These are phyloP conservation scores for Colletotrichum plurivorum DNA, from an alignment of 2,329 filamentous ascomycete genomes.

Conservation along the genomic window DNA sequence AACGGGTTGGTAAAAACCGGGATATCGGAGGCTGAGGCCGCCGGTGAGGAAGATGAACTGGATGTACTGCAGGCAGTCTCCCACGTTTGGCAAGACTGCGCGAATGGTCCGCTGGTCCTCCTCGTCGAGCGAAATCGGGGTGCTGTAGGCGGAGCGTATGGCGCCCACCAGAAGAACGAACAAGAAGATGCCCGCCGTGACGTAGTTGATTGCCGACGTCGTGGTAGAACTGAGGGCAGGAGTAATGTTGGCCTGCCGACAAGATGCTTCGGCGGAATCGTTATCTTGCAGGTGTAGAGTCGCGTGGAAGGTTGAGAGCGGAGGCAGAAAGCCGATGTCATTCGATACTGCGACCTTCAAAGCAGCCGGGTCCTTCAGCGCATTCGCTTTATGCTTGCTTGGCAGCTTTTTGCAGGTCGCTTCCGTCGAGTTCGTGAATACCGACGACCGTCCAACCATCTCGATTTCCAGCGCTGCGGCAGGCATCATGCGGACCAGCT, in stretches of 20 bases:
- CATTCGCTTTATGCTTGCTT: not conserved
- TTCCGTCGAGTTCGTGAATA: slow-evolving; percentile 9
- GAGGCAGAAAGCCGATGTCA: slow-evolving; percentile 34
- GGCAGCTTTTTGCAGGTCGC: slow-evolving; percentile 16
- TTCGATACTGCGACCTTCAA: slow-evolving; percentile 15
- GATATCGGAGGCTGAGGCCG: slow-evolving; percentile 78
- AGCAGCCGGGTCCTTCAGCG: not conserved
- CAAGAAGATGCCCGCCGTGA: slow-evolving; percentile 39
- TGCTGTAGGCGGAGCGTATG: slow-evolving; percentile 18
- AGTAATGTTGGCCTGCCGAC: slow-evolving; percentile 41
- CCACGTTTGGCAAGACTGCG: slow-evolving; percentile 42
- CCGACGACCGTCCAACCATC: slow-evolving; percentile 31
- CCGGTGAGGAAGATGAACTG: slow-evolving; percentile 82
- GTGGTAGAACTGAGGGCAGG: slow-evolving; percentile 31
- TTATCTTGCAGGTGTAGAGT: slow-evolving; percentile 29
- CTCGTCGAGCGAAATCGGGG: slow-evolving; percentile 23
- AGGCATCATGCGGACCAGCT: slow-evolving; percentile 12
- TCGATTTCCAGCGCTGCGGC: slow-evolving; percentile 18
- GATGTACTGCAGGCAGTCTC: slow-evolving; percentile 79
- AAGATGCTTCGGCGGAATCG: slow-evolving; percentile 28
- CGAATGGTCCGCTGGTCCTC: slow-evolving; percentile 14
- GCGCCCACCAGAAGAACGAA: slow-evolving; percentile 41
- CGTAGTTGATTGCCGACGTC: slow-evolving; percentile 35
- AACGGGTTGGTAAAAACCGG: slow-evolving; percentile 80
- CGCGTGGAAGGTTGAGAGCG: slow-evolving; percentile 39